A percentile compares a stretch with the other conserved stretches of the same genome.
Conservation (phyloP, 345 rosid genomes). For the Salix arbutifolia region DNA sequence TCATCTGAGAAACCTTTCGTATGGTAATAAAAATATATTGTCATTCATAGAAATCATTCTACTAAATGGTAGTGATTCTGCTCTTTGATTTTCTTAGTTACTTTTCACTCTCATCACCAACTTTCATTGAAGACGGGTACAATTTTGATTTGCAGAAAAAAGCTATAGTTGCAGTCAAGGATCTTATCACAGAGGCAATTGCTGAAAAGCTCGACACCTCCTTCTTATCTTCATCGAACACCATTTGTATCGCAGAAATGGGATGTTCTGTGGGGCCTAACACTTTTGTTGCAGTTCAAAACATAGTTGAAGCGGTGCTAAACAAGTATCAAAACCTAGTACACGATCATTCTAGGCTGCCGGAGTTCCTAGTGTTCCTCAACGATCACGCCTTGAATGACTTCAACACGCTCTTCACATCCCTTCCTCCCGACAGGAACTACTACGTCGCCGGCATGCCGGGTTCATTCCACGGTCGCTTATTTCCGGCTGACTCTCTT, state of each 20-base stretch:
- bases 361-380: conserved; percentile 21
- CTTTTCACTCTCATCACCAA: no score
- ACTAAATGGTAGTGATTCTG: no score
- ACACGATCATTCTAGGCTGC: neutral
- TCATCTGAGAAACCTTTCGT: no score
- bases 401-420: conserved; percentile 17
- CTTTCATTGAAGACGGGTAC: no score
- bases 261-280: conserved; percentile 21
- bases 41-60: no score
- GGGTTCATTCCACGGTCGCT: neutral
- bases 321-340: conserved; percentile 1
- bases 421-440: neutral
- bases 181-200: neutral
- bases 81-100: no score
- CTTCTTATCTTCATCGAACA: neutral
- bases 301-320: conserved; percentile 10
- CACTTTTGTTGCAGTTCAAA: conserved; percentile 6
- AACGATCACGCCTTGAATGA: conserved; percentile 15
- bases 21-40: no score
- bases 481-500: neutral
- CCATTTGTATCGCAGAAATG: neutral
- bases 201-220: conserved; percentile 4
- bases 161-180: neutral
- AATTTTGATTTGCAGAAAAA: neutral
- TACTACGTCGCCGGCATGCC: neutral